Conservation (phyloP, 176 grass and related monocot genomes). For the Eragrostis curvula region DNA sequence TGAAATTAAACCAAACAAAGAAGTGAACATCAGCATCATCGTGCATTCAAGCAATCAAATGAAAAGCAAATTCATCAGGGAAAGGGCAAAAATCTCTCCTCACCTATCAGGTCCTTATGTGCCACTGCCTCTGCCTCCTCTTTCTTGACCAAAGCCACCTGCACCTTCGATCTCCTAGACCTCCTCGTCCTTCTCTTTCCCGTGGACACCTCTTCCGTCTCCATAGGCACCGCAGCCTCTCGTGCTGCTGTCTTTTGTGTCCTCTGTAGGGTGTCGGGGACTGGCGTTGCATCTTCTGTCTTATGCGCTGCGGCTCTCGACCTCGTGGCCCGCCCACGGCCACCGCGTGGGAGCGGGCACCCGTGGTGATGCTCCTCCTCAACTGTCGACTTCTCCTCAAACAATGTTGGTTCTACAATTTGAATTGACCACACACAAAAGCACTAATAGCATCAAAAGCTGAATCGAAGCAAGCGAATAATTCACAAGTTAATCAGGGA, state of each 20-base stretch:
- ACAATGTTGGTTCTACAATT: background rate
- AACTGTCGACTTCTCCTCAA: background rate
- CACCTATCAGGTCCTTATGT: conserved; percentile 32
- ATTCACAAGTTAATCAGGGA: background rate
- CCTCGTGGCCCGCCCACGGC: conserved; percentile 19
- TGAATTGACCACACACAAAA: background rate
- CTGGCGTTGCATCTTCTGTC: conserved; percentile 9
- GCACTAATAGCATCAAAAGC: background rate
- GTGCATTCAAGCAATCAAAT: background rate
- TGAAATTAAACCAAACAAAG: background rate
- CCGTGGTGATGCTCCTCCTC: conserved; percentile 1
- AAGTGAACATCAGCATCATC: background rate
- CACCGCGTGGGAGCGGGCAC: conserved; percentile 34
- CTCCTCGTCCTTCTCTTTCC: conserved; percentile 27
- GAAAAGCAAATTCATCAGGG: background rate
- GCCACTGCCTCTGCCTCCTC: background rate
- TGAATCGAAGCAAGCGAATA: background rate
- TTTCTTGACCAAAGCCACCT: background rate
- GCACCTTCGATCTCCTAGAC: conserved; percentile 31
- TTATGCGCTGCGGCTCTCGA: conserved; percentile 6
- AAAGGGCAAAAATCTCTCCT: background rate
- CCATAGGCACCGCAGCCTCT: conserved; percentile 1
- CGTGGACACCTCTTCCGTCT: conserved; percentile 18
- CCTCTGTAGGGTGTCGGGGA: conserved; percentile 36
- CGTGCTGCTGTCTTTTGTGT: conserved; percentile 27